Evolutionary conservation across 2,329 filamentous ascomycete species (phyloP), one percentile per base, ranked within the genome.

Genomic region (Pseudogymnoascus sp.): DNA sequence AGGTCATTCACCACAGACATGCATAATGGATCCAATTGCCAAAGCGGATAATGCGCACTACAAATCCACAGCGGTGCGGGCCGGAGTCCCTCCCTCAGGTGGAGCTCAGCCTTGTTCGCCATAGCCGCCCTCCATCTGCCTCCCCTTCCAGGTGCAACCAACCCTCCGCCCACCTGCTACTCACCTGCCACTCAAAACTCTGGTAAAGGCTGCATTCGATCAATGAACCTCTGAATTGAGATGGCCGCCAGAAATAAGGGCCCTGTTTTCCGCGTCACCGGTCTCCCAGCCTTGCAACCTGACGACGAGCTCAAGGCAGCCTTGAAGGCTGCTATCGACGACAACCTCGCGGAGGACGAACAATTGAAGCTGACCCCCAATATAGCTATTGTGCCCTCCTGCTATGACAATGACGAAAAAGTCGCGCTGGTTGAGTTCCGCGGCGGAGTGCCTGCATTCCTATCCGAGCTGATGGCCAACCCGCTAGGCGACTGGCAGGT

Each of bases 401-500:
- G 65, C 28, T 50, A 50, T 10, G 65, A 65, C 31, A 60, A 40
- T 36, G 57, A 60, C 15, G 50, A 62, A 19, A 60, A 38, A 38
- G 57, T 23, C 23, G 64, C 65, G n/a, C 47, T 66, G 8, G 64
- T 65, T 15, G 61, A 66, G 33, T 66, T 66, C 62, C 36, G 57
- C 40, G 36, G 62, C 61, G 64, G 64, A 28, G 60, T 31, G 13
- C 65, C 64, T 15, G 31, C 38, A 42, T 67, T 65, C 47, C 44
- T 67, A 23, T 61, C 64, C n/a, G 26, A 62, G 38, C 64, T 65
- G 36, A 35, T n/a, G 10, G 15, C n/a, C 26, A 28, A 64, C 62
- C 65, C 65, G 31, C 59, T 64, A 21, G 38, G 38, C 10, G 63
- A 66, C 33, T 64, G 64, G 62, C 60, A 67, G 26, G 44, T 68